Evolutionary conservation across 345 rosid species (phyloP), one percentile per base, ranked within the genome.

Genomic region (Gossypium turneri): DNA sequence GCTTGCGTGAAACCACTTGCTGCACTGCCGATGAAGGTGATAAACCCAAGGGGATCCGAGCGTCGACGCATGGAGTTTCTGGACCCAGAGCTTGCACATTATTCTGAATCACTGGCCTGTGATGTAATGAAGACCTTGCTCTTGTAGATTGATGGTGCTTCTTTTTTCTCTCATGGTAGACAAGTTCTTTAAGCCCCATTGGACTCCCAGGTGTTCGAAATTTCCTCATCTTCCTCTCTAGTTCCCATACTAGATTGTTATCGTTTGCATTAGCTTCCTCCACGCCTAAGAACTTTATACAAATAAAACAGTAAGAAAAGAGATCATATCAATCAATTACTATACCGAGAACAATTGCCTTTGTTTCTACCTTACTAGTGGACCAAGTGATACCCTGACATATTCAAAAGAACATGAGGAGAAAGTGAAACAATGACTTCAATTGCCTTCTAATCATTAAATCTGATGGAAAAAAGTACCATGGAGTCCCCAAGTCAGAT

Each of bases 151-250:
- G 73, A 9, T 38, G 55, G 50, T 22, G 75, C 77, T 75, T 78
- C 22, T 61, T 67, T 22, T 76, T 77, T 71, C 67, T 65, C 51
- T 60, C 72, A 43, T 56, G 71, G 74, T 63, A 73, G 27, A 78
- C 38, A 45, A 83, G 86, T 25, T 81, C 83, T 27, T 78, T 67
- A 9, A 86, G 85, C 80, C 85, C 86, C 80, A 78, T 76, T 55
- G 91, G 88, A 75, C 86, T 85, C 58, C 80, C 82, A 52, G 81
- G 84, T 59, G 76, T 78, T 73, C 72, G 70, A 66, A 76, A 73
- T 79, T 80, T 82, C 77, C 86, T 83, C 74, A 65, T 86, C 76
- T 79, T 88, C 68, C 84, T 81, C 80, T 83, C n/a, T 65, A 80
- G 64, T 10, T 83, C 83, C 93, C 89, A 82, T 27, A 79, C 43